Evolutionary conservation across 306 rosid genomes (phyloP), one percentile per base, ranked within the genome.

Genomic region (Trichosanthes truncata): DNA sequence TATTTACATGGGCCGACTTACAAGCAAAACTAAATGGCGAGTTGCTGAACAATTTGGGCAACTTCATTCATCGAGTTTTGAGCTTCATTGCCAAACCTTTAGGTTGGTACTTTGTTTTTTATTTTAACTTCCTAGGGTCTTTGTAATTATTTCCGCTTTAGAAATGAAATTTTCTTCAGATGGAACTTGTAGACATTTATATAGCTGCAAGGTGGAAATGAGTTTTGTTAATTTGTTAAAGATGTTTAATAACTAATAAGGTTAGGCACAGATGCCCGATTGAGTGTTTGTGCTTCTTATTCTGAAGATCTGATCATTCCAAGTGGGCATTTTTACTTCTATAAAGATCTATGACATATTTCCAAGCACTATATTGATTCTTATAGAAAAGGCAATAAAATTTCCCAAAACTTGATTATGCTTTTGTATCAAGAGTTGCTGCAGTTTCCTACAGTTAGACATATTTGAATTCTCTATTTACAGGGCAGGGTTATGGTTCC

Each of bases 61-160:
- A 95, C 85, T 95, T 89, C 77, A 85, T 93, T 72, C 91, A 95
- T 80, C 76, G 97, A 81, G 99, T 95, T 79, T 86, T 95, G 89
- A 93, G 97, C 85, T 95, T 95, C 86, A 81, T 95, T 84, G 97
- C 97, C 38, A 95, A 95, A 86, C 99, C 99, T 91, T 78, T 84
- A 95, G 98, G 98, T 95, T 78, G 78, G 96, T 88, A 77, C 65
- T 52, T 17, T 23, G 33, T 29, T 29, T 2, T 29, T 29, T 68
- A 43, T 66, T 76, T 7, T n/a, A n/a, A 21, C 38, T 52, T 33
- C 6, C 74, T 67, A 3, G 3, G 48, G 49, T 2, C 31, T 67
- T 36, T 72, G 23, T 46, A 72, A 26, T 45, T 46, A 72, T 23
- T 26, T 51, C 31, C 5, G 12, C 63, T 74, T 33, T 20, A 51